A percentile compares a stretch with the other conserved stretches of the same genome.
Conservation (phyloP, 1,139 yeast species). For the Lodderomyces margitis region DNA sequence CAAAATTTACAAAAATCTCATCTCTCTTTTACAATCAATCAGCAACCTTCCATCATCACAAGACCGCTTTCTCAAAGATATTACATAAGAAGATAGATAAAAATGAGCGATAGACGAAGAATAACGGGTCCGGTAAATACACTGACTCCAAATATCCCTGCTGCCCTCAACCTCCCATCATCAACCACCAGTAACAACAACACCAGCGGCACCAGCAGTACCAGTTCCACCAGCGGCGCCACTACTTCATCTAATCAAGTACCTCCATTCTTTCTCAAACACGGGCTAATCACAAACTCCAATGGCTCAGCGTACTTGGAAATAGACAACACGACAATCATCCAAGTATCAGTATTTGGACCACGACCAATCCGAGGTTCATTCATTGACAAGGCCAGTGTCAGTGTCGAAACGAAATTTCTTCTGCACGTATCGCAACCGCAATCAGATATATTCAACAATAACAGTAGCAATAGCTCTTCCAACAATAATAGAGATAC, state of each 20-base stretch:
- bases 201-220: conserved; percentile 2
- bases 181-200: conserved; percentile 8
- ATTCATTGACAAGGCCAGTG: conserved; percentile 64
- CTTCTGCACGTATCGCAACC: conserved; percentile 52
- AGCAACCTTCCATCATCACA: conserved; percentile 2
- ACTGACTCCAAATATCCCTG: conserved; percentile 38
- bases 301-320: conserved; percentile 86
- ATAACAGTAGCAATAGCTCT: background rate
- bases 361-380: conserved; percentile 85
- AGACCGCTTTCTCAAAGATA: background rate
- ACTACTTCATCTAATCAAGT: conserved; percentile 10
- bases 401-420: conserved; percentile 66
- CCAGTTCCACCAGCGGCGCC: conserved; percentile 1
- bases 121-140: conserved; percentile 65
- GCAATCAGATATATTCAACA: conserved; percentile 25
- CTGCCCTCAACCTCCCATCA: conserved; percentile 6
- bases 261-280: conserved; percentile 45
- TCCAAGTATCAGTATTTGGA: conserved; percentile 78
- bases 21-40: conserved; percentile 4
- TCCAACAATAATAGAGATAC: conserved; percentile 6
- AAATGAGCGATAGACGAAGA: conserved; percentile 68
- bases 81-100: background rate
- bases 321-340: conserved; percentile 50
- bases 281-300: conserved; percentile 66
- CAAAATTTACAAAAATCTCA: too few species aligned